Conservation (phyloP, 2,329 filamentous ascomycete genomes). For the Lojkania enalia region DNA sequence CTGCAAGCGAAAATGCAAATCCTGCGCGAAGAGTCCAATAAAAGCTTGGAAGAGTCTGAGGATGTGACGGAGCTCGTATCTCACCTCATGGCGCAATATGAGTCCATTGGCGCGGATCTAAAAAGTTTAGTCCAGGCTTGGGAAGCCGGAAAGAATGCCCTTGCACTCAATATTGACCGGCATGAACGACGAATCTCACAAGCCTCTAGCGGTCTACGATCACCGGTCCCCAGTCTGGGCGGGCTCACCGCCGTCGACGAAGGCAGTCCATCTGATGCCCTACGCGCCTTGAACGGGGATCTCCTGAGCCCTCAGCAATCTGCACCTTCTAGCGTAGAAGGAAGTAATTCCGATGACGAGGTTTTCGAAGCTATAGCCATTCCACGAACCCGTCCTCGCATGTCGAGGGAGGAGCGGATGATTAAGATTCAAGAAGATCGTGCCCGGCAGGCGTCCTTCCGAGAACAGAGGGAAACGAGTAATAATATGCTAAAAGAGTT, state of each 20-base stretch:
- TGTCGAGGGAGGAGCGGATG: conserved; percentile 87
- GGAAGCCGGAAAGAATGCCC: conserved; percentile 71
- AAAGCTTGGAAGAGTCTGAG: conserved; percentile 71
- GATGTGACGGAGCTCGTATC: conserved; percentile 73
- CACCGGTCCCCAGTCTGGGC: conserved; percentile 61
- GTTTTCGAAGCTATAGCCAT: conserved; percentile 90
- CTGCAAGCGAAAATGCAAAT: conserved; percentile 94
- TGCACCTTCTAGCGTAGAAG: conserved; percentile 50
- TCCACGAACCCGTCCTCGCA: conserved; percentile 64
- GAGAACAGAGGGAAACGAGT: conserved; percentile 77
- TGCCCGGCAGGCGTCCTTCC: conserved; percentile 69
- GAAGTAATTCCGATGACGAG: conserved; percentile 66
- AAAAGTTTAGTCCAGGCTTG: conserved; percentile 58
- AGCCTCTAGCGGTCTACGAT: conserved; percentile 54
- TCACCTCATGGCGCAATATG: conserved; percentile 84
- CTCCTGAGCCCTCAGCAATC: conserved; percentile 50
- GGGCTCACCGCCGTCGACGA: conserved; percentile 62
- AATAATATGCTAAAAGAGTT: conserved; percentile 91
- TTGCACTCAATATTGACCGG: conserved; percentile 79
- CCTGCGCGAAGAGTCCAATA: conserved; percentile 84
- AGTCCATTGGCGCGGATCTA: conserved; percentile 88
- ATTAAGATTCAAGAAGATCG: conserved; percentile 86
- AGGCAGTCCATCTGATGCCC: conserved; percentile 65
- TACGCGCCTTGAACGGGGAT: conserved; percentile 79
- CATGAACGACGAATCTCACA: conserved; percentile 66